Evolutionary conservation across 148 eudicot species (phyloP), one percentile per base, ranked within the genome.

Genomic region (Pharnaceum exiguum): DNA sequence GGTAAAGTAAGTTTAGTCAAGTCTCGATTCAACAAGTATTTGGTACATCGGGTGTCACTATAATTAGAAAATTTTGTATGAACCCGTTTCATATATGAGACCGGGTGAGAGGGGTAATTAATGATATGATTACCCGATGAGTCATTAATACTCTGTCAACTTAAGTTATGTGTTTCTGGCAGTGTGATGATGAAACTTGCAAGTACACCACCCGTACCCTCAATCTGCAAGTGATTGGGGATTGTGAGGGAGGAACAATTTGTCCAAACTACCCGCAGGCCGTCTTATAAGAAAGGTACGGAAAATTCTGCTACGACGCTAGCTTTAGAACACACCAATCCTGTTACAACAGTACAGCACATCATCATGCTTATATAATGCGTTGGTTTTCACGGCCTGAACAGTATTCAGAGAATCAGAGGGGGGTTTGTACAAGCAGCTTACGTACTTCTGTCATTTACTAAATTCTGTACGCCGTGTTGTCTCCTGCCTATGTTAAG

Each of bases 131-230:
- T n/a, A n/a, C n/a, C n/a, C n/a, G n/a, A n/a, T n/a, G n/a, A n/a
- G n/a, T n/a, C n/a, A n/a, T n/a, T n/a, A n/a, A n/a, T n/a, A n/a
- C n/a, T n/a, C n/a, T n/a, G n/a, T n/a, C 42, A 23, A 22, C 27
- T 19, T 56, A 47, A 32, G 22, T 16, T 51, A 10, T 28, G 44
- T 19, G 21, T 68, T 58, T 36, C 13, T 59, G 60, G 54, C 65
- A 94, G 99, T 94, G 99, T 60, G 99, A 94, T 61, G 99, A 94
- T 65, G 99, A 89, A 70, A 89, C 96, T 63, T 94, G 99, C 87
- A 94, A 89, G 28, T 84, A 89, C 67, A 75, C 84, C 10, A 86
- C 95, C 11, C 89, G 99, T 27, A 72, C 85, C 51, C 55, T 94
- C 62, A 94, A 94, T 70, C 67, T 94, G 62, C 83, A 93, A 46